Conservation (phyloP, 345 rosid species). For the Geranium rotundifolium region DNA sequence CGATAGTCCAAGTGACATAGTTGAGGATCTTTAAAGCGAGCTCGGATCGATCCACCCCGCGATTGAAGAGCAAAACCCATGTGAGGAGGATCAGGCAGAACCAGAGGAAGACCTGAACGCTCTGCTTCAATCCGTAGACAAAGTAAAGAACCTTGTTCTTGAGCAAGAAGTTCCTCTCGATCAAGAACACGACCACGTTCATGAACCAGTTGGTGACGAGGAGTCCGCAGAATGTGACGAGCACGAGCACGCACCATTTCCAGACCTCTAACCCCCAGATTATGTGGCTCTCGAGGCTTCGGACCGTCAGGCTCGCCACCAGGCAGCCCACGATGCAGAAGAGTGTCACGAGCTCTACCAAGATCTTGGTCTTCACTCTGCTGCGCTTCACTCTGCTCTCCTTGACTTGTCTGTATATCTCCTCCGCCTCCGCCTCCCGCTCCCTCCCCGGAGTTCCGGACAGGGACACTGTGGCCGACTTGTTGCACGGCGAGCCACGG, state of each 20-base stretch:
- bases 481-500: too few relatives aligned
- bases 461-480: too few relatives aligned
- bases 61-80: conserved; percentile 40
- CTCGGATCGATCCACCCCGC: conserved; percentile 30
- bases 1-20: conserved; percentile 32
- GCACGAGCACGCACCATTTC: conserved; percentile 46
- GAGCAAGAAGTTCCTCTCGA: conserved; percentile 46
- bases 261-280: conserved; percentile 39
- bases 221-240: conserved; percentile 41
- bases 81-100: conserved; percentile 36
- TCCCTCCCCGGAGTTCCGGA: too few relatives aligned
- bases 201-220: conserved; percentile 38
- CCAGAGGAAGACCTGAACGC: conserved; percentile 43
- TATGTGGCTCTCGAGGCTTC: conserved; percentile 11
- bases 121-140: conserved; percentile 40
- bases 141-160: conserved; percentile 58
- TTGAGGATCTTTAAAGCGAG: conserved; percentile 22
- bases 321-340: conserved; percentile 20
- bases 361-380: conserved; percentile 18
- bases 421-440: too few relatives aligned
- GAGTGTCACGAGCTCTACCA: conserved; percentile 21
- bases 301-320: conserved; percentile 25
- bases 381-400: conserved; percentile 20
- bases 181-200: conserved; percentile 34
- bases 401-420: conserved; percentile 16